phyloP scores from a whole-genome alignment of 139 green algal genomes.

The Micractinium conductrix region DNA sequence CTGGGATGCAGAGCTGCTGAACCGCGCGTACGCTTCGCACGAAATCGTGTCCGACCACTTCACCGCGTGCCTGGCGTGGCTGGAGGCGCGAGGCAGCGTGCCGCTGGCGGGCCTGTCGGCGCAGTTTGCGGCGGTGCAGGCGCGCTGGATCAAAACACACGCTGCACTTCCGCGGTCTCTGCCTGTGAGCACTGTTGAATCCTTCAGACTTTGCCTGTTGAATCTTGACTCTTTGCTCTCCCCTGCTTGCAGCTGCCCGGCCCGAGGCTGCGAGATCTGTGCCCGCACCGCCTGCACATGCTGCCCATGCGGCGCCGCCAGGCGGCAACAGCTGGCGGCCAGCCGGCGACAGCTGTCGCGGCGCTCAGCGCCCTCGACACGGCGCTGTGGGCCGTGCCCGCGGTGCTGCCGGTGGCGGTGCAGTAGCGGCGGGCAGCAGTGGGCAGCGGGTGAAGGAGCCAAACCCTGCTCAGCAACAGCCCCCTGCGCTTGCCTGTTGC shows the following conservation, averaged over 20 bases:
- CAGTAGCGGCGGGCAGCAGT: too few relatives aligned
- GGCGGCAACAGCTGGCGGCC: background rate
- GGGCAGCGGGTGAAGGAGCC: too few relatives aligned
- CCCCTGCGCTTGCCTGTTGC: too few relatives aligned
- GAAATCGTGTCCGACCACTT: background rate
- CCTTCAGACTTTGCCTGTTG: too few relatives aligned
- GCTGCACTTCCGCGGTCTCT: too few relatives aligned
- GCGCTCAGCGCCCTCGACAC: background rate
- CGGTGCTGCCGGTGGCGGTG: too few relatives aligned
- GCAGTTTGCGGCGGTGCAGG: background rate
- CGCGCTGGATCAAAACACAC: too few relatives aligned
- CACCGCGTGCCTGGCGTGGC: conserved; percentile 1
- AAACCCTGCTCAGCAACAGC: too few relatives aligned
- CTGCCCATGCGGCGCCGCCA: background rate
- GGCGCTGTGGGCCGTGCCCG: too few relatives aligned
- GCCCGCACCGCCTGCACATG: conserved; percentile 1
- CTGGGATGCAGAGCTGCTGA: background rate
- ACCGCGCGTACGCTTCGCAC: background rate
- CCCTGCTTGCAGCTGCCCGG: background rate
- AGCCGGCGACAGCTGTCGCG: background rate
- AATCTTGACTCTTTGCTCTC: too few relatives aligned
- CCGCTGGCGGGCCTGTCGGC: background rate
- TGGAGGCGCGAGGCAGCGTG: background rate
- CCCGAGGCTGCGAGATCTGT: background rate
- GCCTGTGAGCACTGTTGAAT: too few relatives aligned